A percentile compares a stretch with the other conserved stretches of the same genome.
Conservation (phyloP, 495 filamentous ascomycete genomes). For the Neurospora sp. region DNA sequence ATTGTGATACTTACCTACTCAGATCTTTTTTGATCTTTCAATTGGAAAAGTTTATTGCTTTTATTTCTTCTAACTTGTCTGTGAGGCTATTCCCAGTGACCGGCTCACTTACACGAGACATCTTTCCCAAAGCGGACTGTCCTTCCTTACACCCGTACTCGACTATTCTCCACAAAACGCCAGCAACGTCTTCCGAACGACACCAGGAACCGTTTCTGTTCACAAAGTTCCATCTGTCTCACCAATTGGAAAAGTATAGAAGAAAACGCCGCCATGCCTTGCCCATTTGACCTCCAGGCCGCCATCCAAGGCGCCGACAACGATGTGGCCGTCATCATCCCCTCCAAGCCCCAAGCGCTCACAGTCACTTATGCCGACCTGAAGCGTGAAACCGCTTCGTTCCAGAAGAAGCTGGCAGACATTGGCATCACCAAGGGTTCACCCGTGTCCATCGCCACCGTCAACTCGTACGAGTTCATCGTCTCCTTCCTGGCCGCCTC, state of each 20-base stretch:
- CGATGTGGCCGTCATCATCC: constrained; percentile 56
- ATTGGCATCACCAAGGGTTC: constrained; percentile 53
- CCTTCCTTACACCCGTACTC: not conserved
- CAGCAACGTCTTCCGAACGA: not conserved
- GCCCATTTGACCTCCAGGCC: constrained; percentile 23
- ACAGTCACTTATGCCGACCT: constrained; percentile 56
- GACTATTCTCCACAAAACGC: not conserved
- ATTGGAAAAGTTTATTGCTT: not conserved
- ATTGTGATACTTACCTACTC: not conserved
- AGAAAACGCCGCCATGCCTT: not conserved
- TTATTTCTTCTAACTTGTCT: not conserved
- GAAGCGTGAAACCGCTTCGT: constrained; percentile 45
- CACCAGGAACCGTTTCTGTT: no score
- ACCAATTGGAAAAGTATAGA: not conserved
- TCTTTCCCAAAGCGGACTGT: not conserved
- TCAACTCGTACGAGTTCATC: constrained; percentile 75
- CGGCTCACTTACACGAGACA: not conserved
- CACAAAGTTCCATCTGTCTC: not conserved
- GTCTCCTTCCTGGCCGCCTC: constrained; percentile 68
- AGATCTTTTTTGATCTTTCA: not conserved
- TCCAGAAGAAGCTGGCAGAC: constrained; percentile 62
- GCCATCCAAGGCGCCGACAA: constrained; percentile 30
- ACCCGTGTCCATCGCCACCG: constrained; percentile 65
- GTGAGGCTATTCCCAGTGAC: not conserved
- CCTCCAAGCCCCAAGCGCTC: constrained; percentile 45